These are phyloP conservation scores for Sclerotinia sclerotiorum DNA, from an alignment of 2,329 filamentous ascomycete species.

Conservation along the genomic window DNA sequence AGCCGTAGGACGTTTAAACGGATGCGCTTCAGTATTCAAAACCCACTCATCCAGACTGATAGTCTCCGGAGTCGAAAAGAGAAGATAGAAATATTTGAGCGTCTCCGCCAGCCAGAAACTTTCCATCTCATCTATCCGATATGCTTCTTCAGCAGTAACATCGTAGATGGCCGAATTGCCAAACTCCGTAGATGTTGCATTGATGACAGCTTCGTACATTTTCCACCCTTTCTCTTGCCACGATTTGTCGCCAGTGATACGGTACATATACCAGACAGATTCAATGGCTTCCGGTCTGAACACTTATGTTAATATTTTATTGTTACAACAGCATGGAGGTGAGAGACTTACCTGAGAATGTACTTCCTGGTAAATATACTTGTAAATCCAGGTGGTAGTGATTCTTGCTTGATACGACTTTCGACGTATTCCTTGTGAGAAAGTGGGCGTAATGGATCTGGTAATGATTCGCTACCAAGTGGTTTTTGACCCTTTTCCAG, in stretches of 20 bases:
- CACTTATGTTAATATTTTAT: slow-evolving; percentile 17
- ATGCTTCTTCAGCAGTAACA: slow-evolving; percentile 49
- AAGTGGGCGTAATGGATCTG: slow-evolving; percentile 37
- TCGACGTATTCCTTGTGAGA: slow-evolving; percentile 57
- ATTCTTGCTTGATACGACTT: slow-evolving; percentile 46
- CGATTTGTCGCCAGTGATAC: slow-evolving; percentile 73
- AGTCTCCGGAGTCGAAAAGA: slow-evolving; percentile 67
- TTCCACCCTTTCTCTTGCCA: slow-evolving; percentile 83
- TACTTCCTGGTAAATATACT: slow-evolving; percentile 51
- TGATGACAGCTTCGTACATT: slow-evolving; percentile 75
- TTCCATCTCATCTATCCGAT: slow-evolving; percentile 68
- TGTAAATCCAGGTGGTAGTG: slow-evolving; percentile 53
- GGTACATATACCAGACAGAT: slow-evolving; percentile 86
- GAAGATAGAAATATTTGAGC: slow-evolving; percentile 86
- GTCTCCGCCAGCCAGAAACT: slow-evolving; percentile 92
- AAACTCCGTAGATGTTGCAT: slow-evolving; percentile 62
- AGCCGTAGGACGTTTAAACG: slow-evolving; percentile 37
- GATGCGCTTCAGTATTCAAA: slow-evolving; percentile 49
- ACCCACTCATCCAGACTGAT: slow-evolving; percentile 68
- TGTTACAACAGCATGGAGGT: slow-evolving; percentile 16
- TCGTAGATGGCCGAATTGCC: slow-evolving; percentile 71
- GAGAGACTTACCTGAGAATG: slow-evolving; percentile 57
- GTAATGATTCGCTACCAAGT: slow-evolving; percentile 14
- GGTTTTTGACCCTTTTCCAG: slow-evolving; percentile 22
- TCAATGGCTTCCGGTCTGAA: slow-evolving; percentile 70